These are phyloP conservation scores for Coemansia sp. DNA, from an alignment of 192 early-diverging fungal species.

Conservation along the genomic window DNA sequence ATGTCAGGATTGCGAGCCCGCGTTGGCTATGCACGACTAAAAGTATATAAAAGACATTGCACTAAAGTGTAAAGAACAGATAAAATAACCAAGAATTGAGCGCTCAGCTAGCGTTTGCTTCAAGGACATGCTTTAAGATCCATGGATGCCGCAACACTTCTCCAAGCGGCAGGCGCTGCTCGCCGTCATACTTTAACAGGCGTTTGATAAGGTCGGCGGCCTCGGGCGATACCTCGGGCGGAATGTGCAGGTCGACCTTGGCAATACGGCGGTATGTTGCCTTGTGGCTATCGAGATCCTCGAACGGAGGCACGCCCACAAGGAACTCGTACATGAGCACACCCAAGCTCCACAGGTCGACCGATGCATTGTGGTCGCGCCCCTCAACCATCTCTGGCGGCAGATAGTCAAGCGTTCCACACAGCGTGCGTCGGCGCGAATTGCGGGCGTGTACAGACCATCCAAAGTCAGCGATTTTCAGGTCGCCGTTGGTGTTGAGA, in stretches of 20 bases:
- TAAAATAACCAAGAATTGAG: background rate
- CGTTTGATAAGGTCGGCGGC: constrained; percentile 83
- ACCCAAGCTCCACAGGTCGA: constrained; percentile 93
- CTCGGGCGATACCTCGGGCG: constrained; percentile 71
- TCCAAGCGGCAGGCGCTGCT: constrained; percentile 68
- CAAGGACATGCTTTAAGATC: constrained; percentile 47
- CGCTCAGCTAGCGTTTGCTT: background rate
- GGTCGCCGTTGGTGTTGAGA: constrained; percentile 78
- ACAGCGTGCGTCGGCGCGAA: constrained; percentile 79
- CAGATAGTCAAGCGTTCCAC: constrained; percentile 94
- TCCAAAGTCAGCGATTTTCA: constrained; percentile 97
- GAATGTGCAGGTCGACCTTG: constrained; percentile 80
- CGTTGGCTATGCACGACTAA: background rate
- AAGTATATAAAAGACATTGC: background rate
- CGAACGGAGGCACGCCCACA: constrained; percentile 89
- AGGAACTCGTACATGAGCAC: constrained; percentile 93
- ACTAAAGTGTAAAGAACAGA: background rate
- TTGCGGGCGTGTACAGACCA: constrained; percentile 90
- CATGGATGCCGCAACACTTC: constrained; percentile 82
- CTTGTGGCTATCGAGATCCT: constrained; percentile 64
- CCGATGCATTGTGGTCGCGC: constrained; percentile 70
- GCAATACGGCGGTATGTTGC: constrained; percentile 82
- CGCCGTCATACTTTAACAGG: constrained; percentile 70
- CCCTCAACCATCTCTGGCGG: constrained; percentile 96
- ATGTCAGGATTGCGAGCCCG: too few species aligned